Conservation (phyloP, 495 filamentous ascomycete genomes). For the Penicillium malachiteum region DNA sequence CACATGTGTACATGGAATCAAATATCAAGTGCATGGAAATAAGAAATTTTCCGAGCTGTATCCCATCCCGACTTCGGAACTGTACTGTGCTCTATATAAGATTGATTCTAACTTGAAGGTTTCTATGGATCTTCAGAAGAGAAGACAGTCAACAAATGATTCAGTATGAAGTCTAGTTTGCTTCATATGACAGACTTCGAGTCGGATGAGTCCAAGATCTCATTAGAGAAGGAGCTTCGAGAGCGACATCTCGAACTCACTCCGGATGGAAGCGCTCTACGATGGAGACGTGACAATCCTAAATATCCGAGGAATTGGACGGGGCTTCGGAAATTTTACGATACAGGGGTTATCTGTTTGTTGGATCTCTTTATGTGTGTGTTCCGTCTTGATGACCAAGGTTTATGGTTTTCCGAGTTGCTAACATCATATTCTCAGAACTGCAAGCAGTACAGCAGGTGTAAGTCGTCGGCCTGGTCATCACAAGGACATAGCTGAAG, state of each 20-base stretch:
- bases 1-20: neutral
- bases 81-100: too few species aligned
- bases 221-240: conserved; percentile 15
- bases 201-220: conserved; percentile 20
- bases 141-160: neutral
- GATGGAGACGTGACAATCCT: conserved; percentile 35
- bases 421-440: conserved; percentile 28
- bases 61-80: too few species aligned
- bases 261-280: conserved; percentile 35
- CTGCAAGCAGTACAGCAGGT: conserved; percentile 41
- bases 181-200: conserved; percentile 1
- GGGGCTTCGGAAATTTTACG: conserved; percentile 31
- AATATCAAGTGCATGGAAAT: neutral
- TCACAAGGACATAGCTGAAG: too few species aligned
- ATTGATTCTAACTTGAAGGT: too few species aligned
- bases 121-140: neutral
- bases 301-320: conserved; percentile 45
- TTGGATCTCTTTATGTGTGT: conserved; percentile 45
- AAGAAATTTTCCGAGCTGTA: neutral
- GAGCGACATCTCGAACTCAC: conserved; percentile 32
- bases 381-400: neutral
- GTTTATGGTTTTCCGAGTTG: too few species aligned
- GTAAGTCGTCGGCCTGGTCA: too few species aligned
- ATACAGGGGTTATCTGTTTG: conserved; percentile 34
- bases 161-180: conserved; percentile 15